A percentile compares a stretch with the other conserved stretches of the same genome.
Conservation (phyloP, 2,329 filamentous ascomycete species). For the Apiospora marii region DNA sequence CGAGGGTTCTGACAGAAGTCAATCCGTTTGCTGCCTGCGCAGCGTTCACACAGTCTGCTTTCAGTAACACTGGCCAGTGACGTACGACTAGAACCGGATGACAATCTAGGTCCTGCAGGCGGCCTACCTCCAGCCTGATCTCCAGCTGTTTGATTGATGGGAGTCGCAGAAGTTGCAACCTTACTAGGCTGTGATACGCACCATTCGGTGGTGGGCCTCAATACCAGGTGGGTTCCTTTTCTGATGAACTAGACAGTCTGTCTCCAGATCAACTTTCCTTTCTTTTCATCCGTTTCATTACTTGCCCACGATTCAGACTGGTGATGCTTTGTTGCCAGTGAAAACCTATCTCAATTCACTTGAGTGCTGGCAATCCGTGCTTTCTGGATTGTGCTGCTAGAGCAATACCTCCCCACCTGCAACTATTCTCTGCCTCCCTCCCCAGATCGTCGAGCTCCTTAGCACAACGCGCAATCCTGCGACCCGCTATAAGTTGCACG, state of each 20-base stretch:
- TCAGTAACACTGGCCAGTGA: background rate
- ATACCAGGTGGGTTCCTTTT: background rate
- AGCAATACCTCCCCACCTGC: background rate
- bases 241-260: constrained; percentile 1
- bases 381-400: background rate
- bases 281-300: constrained; percentile 10
- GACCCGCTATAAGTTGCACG: background rate
- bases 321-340: background rate
- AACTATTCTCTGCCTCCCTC: background rate
- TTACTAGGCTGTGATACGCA: constrained; percentile 2
- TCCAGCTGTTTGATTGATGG: background rate
- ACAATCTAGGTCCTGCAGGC: background rate
- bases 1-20: background rate
- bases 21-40: background rate
- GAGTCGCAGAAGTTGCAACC: background rate
- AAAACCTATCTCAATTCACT: too few relatives aligned
- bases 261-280: constrained; percentile 8
- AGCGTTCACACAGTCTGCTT: background rate
- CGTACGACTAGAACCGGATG: background rate
- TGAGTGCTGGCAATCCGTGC: too few relatives aligned
- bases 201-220: background rate
- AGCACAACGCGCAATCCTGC: background rate
- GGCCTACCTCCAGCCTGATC: background rate
- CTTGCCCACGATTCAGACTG: background rate
- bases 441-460: background rate